phyloP scores from a whole-genome alignment of 441 rosid species.

The Erysimum cheiri region DNA sequence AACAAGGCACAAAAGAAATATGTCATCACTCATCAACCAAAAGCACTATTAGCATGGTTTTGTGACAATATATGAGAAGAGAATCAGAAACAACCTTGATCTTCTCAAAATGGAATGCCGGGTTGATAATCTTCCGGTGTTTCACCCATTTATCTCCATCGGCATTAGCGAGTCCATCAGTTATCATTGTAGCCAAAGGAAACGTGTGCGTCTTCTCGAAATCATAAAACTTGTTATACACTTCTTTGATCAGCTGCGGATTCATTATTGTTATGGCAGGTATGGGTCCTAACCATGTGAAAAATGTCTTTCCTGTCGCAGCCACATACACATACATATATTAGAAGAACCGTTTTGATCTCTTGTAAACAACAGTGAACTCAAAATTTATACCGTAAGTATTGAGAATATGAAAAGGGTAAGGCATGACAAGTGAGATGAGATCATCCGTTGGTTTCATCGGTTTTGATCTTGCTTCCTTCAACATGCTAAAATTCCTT shows the following conservation, averaged over 20 bases:
- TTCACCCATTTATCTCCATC: conserved; percentile 39
- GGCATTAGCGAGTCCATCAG: conserved; percentile 32
- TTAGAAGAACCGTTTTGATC: neutral
- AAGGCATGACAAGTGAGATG: conserved; percentile 29
- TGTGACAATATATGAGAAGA: neutral
- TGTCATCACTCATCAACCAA: neutral
- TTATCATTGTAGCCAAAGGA: conserved; percentile 25
- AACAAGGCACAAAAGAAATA: neutral
- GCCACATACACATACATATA: conserved; percentile 12
- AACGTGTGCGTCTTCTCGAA: conserved; percentile 30
- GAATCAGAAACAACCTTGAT: conserved; percentile 28
- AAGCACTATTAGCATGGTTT: neutral
- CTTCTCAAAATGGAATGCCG: conserved; percentile 37
- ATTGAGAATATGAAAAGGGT: conserved; percentile 26
- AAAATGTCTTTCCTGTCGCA: conserved; percentile 28
- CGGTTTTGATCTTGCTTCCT: conserved; percentile 37
- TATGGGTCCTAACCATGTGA: conserved; percentile 34
- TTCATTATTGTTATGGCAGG: conserved; percentile 36
- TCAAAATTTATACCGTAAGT: conserved; percentile 36
- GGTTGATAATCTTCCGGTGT: conserved; percentile 36
- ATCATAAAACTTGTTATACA: conserved; percentile 29
- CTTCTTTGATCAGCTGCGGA: conserved; percentile 40
- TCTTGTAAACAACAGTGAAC: neutral
- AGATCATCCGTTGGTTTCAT: conserved; percentile 39
- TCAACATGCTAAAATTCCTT: conserved; percentile 17